phyloP scores from a whole-genome alignment of 164 flowering plant genomes.

The Aristolochia californica region DNA sequence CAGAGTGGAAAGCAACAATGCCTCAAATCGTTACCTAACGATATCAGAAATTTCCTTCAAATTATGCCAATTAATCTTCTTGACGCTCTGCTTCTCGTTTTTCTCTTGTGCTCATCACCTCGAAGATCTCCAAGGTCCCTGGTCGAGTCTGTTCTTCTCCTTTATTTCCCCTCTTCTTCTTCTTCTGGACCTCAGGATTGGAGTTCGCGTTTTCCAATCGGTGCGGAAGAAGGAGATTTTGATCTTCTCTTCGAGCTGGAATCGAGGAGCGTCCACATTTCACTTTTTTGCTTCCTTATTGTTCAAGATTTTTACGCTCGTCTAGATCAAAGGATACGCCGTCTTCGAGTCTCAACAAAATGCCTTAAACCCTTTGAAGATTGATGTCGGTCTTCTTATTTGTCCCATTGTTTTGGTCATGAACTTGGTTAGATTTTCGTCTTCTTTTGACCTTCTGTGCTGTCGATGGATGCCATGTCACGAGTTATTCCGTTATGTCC shows the following conservation, averaged over 20 bases:
- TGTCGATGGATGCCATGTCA: conserved; percentile 36
- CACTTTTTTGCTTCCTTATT: too few relatives aligned
- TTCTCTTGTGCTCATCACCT: neutral
- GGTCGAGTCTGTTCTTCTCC: neutral
- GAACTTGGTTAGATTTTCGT: conserved; percentile 26
- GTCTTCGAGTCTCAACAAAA: conserved; percentile 11
- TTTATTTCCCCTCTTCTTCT: neutral
- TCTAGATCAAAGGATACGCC: too few relatives aligned
- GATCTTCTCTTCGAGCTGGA: neutral
- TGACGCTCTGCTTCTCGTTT: neutral
- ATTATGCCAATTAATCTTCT: neutral
- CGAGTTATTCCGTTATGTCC: conserved; percentile 4
- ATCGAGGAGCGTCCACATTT: too few relatives aligned
- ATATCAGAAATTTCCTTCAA: neutral
- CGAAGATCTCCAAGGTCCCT: neutral
- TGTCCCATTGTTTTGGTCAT: conserved; percentile 2
- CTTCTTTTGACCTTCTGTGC: conserved; percentile 11
- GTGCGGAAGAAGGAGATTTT: neutral
- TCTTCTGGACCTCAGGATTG: neutral
- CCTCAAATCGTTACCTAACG: too few relatives aligned
- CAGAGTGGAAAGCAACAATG: too few relatives aligned
- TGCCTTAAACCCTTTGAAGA: conserved; percentile 15
- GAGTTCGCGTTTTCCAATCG: neutral
- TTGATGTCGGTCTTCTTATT: conserved; percentile 1
- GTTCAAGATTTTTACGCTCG: too few relatives aligned